A percentile compares a stretch with the other conserved stretches of the same genome.
Evolutionary conservation across 192 early-diverging fungal species (phyloP).

Genomic region (Entophlyctis luteolus): DNA sequence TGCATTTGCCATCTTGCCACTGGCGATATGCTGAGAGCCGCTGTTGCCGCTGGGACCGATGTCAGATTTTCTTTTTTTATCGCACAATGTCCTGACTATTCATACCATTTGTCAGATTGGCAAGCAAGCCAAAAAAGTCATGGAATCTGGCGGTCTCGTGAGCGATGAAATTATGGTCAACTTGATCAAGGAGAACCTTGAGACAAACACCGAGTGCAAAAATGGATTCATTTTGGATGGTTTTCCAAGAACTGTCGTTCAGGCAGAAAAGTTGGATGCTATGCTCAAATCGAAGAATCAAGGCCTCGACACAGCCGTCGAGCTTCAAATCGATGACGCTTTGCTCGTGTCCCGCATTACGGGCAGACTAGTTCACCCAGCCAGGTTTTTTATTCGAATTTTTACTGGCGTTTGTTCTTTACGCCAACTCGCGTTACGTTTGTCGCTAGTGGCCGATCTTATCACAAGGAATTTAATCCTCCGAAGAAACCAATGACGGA

Average conservation of each 20-base stretch:
- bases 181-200: conserved; percentile 95
- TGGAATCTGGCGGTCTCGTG: conserved; percentile 97
- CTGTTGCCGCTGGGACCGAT: conserved; percentile 84
- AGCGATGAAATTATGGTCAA: conserved; percentile 97
- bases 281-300: conserved; percentile 81
- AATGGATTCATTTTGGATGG: conserved; percentile 99
- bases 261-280: conserved; percentile 96
- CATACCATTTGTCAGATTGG: conserved; percentile 66
- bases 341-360: conserved; percentile 94
- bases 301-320: conserved; percentile 86
- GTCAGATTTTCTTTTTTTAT: conserved; percentile 33
- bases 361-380: conserved; percentile 90
- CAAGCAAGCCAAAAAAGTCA: conserved; percentile 96
- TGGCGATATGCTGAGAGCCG: conserved; percentile 97
- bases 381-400: conserved; percentile 41
- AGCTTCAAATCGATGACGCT: conserved; percentile 89
- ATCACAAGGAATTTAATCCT: conserved; percentile 95
- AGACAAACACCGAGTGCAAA: conserved; percentile 90
- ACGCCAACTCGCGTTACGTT: neutral
- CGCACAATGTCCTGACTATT: no score
- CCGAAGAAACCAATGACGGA: conserved; percentile 88
- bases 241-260: conserved; percentile 96
- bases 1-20: conserved; percentile 98
- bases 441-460: conserved; percentile 73
- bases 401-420: conserved; percentile 14